These are phyloP conservation scores for Russula sp. DNA, from an alignment of 768 basidiomycete species.

Conservation along the genomic window DNA sequence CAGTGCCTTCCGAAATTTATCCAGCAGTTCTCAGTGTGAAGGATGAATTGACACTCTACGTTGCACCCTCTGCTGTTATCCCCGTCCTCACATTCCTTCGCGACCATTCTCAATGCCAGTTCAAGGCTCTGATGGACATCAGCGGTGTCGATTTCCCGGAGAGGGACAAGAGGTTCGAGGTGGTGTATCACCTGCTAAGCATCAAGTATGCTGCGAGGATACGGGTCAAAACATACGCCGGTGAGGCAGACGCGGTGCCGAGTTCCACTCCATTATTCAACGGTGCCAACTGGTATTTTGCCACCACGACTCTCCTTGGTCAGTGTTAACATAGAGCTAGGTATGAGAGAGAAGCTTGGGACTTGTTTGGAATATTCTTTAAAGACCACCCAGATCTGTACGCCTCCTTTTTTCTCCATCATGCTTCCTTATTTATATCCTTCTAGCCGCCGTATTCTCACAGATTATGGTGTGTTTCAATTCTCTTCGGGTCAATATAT, in stretches of 20 bases:
- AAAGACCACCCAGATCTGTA: conserved; percentile 93
- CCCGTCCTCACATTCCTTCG: conserved; percentile 90
- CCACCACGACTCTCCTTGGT: background rate
- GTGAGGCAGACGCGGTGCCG: conserved; percentile 89
- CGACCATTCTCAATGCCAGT: conserved; percentile 94
- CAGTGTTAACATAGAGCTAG: conserved; percentile 38
- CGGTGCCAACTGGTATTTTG: conserved; percentile 87
- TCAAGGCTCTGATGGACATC: conserved; percentile 89
- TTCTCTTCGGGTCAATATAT: conserved; percentile 7
- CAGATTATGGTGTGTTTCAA: conserved; percentile 77
- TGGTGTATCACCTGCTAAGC: conserved; percentile 93
- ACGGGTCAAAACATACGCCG: conserved; percentile 95
- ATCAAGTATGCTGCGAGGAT: conserved; percentile 76
- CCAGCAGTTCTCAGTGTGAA: conserved; percentile 96
- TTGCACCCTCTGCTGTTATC: conserved; percentile 73
- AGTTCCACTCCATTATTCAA: conserved; percentile 74
- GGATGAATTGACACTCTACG: conserved; percentile 91
- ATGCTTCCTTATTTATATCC: conserved; percentile 28
- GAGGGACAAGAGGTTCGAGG: conserved; percentile 89
- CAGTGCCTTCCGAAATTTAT: conserved; percentile 96
- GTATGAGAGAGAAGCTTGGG: conserved; percentile 99
- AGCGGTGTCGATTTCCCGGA: conserved; percentile 95
- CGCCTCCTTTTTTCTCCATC: conserved; percentile 37
- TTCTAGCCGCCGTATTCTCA: conserved; percentile 87
- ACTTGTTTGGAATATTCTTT: conserved; percentile 97